Conservation (phyloP, 208 protist species). For the Spongospora subterranea region DNA sequence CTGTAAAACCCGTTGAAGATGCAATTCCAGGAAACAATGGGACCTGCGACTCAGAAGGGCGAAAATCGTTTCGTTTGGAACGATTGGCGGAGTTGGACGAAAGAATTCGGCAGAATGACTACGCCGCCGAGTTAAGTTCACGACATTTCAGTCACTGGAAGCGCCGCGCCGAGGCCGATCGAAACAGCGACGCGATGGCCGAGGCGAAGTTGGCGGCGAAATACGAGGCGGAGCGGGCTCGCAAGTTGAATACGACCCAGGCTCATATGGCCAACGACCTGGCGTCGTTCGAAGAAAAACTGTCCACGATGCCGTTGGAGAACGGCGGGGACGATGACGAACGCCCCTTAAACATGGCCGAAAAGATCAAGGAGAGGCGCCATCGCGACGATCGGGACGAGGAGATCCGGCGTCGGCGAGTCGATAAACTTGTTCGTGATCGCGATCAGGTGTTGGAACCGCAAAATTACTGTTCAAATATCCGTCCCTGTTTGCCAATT, state of each 20-base stretch:
- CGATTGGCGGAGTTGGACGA: constrained; percentile 45
- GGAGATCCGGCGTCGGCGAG: not conserved
- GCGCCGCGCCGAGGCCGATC: not conserved
- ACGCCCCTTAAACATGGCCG: not conserved
- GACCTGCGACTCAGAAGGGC: not conserved
- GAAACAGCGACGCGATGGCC: not conserved
- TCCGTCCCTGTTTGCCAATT: too few species aligned
- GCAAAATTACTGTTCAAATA: too few species aligned
- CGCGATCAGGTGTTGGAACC: not conserved
- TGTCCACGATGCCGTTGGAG: not conserved
- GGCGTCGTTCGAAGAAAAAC: not conserved
- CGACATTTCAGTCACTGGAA: not conserved
- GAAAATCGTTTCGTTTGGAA: not conserved
- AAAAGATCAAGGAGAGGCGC: not conserved
- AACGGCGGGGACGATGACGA: not conserved
- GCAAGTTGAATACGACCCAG: not conserved
- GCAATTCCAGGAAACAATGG: too few species aligned
- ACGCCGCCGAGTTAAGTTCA: not conserved
- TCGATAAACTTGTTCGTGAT: constrained; percentile 35
- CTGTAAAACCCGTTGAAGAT: too few species aligned
- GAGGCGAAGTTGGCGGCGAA: not conserved
- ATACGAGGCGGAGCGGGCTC: not conserved
- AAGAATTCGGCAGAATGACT: constrained; percentile 30
- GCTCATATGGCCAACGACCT: not conserved
- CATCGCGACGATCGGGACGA: not conserved